Evolutionary conservation across 768 basidiomycete genomes (phyloP).

Genomic region (Coprinellus micaceus): DNA sequence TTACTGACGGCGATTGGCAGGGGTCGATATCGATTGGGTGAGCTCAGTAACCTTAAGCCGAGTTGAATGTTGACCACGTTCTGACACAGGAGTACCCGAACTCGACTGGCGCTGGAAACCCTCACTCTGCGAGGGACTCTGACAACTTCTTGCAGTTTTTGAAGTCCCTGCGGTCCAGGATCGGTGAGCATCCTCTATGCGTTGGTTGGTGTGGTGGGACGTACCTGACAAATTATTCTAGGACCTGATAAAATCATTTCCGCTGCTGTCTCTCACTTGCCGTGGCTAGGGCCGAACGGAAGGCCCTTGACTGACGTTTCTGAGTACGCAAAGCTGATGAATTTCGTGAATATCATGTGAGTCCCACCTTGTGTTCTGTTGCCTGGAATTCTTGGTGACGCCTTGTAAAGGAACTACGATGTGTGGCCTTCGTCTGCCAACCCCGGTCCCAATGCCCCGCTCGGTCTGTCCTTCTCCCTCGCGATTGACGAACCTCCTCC

Average conservation of each 20-base stretch:
- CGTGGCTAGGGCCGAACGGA: constrained; percentile 61
- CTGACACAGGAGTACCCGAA: constrained; percentile 65
- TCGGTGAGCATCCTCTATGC: constrained; percentile 39
- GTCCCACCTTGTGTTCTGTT: constrained; percentile 7
- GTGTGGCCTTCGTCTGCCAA: constrained; percentile 56
- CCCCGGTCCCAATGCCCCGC: constrained; percentile 76
- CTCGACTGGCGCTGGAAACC: constrained; percentile 55
- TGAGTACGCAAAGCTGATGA: constrained; percentile 58
- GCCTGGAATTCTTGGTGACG: constrained; percentile 17
- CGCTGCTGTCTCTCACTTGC: constrained; percentile 62
- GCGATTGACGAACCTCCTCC: background rate
- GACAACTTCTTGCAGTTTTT: constrained; percentile 62
- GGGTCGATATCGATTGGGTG: constrained; percentile 57
- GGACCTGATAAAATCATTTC: constrained; percentile 59
- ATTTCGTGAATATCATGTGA: constrained; percentile 65
- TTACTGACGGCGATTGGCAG: constrained; percentile 21
- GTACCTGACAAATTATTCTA: constrained; percentile 12
- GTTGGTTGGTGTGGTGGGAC: no score
- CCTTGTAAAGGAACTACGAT: constrained; percentile 65
- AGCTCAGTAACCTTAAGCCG: background rate
- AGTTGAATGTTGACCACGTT: background rate
- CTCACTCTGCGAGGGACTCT: constrained; percentile 50
- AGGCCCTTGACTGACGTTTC: constrained; percentile 58
- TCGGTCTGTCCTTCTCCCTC: constrained; percentile 29
- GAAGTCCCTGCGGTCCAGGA: constrained; percentile 46